phyloP scores from a whole-genome alignment of 192 early-diverging fungal species.

The Dissophora globulifera region DNA sequence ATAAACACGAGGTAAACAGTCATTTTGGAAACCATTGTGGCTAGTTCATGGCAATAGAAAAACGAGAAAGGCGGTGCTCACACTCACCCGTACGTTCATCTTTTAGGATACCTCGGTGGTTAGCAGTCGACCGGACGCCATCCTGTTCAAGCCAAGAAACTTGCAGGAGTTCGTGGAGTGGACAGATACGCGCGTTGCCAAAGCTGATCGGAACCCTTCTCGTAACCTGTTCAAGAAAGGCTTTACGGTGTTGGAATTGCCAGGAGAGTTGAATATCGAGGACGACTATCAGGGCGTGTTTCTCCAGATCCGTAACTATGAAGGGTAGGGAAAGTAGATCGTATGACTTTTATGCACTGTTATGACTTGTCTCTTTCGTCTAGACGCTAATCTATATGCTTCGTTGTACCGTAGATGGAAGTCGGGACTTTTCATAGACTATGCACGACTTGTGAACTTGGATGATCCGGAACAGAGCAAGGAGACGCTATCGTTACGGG shows the following conservation, averaged over 20 bases:
- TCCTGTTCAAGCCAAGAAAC: slow-evolving; percentile 25
- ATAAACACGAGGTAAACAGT: slow-evolving; percentile 27
- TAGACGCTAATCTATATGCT: no score
- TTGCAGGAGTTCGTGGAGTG: slow-evolving; percentile 33
- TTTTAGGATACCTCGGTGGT: background rate
- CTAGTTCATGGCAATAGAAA: no score
- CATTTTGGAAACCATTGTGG: no score
- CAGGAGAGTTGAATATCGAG: slow-evolving; percentile 32
- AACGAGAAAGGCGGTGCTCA: no score
- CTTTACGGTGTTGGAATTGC: slow-evolving; percentile 32
- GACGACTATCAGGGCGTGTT: slow-evolving; percentile 28
- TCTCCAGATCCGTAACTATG: slow-evolving; percentile 42
- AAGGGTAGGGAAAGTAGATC: slow-evolving; percentile 19
- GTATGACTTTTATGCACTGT: background rate
- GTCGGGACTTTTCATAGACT: slow-evolving; percentile 38
- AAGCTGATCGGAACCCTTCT: slow-evolving; percentile 30
- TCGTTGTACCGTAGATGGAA: no score
- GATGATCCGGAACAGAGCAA: slow-evolving; percentile 29
- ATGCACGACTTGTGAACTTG: slow-evolving; percentile 36
- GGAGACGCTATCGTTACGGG: background rate
- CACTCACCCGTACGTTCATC: no score
- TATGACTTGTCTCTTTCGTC: background rate
- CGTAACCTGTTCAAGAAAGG: slow-evolving; percentile 21
- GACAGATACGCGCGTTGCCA: slow-evolving; percentile 22
- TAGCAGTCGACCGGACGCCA: background rate